These are phyloP conservation scores for Wickerhamomyces queroliae DNA, from an alignment of 805 yeast genomes.

Conservation along the genomic window DNA sequence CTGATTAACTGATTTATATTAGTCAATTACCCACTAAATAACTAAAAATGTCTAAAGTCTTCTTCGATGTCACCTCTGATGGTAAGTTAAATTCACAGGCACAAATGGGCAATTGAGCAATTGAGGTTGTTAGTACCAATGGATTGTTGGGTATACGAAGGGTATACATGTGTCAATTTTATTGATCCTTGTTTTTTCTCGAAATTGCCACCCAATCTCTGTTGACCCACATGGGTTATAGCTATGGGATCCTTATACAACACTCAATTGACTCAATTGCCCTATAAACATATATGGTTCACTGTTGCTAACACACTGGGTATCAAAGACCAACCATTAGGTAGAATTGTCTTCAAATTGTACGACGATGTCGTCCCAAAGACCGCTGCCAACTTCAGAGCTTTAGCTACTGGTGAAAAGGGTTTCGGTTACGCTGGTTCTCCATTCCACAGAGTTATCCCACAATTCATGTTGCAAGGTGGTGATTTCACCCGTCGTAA, in stretches of 20 bases:
- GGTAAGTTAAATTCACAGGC: too few relatives aligned
- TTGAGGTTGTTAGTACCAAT: neutral
- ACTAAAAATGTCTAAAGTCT: conserved; percentile 58
- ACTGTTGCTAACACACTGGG: conserved; percentile 4
- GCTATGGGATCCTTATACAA: too few relatives aligned
- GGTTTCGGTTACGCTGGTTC: conserved; percentile 91
- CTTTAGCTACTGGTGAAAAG: conserved; percentile 91
- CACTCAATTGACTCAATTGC: neutral
- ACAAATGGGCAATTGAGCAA: too few relatives aligned
- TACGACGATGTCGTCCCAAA: conserved; percentile 91
- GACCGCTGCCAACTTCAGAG: conserved; percentile 95
- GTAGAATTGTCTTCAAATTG: conserved; percentile 81
- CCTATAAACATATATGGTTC: too few relatives aligned
- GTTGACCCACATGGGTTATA: too few relatives aligned
- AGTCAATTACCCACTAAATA: neutral
- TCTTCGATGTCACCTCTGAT: conserved; percentile 77
- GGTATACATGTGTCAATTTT: neutral
- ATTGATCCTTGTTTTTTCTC: too few relatives aligned
- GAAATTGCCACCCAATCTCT: neutral
- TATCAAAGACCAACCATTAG: conserved; percentile 52
- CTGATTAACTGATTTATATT: neutral
- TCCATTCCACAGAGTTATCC: conserved; percentile 95
- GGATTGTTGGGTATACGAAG: neutral
- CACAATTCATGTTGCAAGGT: conserved; percentile 98
- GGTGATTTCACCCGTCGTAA: conserved; percentile 90